These are phyloP conservation scores for Allomyces arbusculus DNA, from an alignment of 192 early-diverging fungal genomes.

Conservation along the genomic window DNA sequence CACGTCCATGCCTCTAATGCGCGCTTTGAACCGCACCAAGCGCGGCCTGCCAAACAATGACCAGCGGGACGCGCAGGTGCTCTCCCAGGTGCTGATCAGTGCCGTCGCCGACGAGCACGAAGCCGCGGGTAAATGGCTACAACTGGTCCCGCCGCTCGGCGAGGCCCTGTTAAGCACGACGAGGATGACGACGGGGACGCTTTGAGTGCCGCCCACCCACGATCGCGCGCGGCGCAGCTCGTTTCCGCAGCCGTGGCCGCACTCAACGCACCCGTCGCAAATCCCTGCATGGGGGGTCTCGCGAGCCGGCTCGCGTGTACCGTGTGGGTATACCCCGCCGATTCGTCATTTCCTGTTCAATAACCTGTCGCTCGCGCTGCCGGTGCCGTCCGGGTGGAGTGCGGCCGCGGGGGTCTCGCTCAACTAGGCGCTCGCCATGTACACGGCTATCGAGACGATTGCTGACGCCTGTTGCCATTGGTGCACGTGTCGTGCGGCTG, in stretches of 20 bases:
- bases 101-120: constrained; percentile 34
- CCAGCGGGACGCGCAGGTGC: constrained; percentile 54
- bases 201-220: too few species aligned
- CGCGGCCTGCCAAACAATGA: constrained; percentile 35
- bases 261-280: too few species aligned
- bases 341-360: neutral
- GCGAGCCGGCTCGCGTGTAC: neutral
- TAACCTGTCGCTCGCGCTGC: neutral
- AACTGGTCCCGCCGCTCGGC: neutral
- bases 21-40: constrained; percentile 26
- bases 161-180: neutral
- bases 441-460: neutral
- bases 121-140: constrained; percentile 3
- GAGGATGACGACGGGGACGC: too few species aligned
- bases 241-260: too few species aligned
- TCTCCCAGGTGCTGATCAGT: constrained; percentile 42
- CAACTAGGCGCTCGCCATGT: neutral
- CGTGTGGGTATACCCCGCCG: neutral
- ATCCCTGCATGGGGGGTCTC: neutral
- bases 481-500: neutral
- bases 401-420: neutral
- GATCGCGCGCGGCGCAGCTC: too few species aligned
- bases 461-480: neutral
- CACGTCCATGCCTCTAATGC: constrained; percentile 21
- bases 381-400: neutral